Percentiles rank a stretch among this genome's conserved stretches.
These are phyloP conservation scores for Calonectria henricotiae DNA, from an alignment of 2,329 filamentous ascomycete genomes.

Conservation along the genomic window DNA sequence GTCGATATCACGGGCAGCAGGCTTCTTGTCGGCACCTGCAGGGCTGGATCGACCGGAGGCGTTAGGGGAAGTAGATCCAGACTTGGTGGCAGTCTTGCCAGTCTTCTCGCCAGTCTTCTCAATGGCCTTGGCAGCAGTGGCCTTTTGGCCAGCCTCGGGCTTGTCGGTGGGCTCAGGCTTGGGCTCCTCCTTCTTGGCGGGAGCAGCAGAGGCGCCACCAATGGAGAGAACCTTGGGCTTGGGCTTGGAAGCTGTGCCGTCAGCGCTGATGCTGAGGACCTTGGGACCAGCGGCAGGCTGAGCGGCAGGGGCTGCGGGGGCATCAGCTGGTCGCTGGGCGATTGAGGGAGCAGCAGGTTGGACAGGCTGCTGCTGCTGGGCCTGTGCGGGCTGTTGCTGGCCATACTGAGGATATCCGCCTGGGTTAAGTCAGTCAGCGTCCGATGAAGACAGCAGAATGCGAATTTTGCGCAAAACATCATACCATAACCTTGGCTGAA, in stretches of 20 bases:
- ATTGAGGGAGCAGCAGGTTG: constrained; percentile 49
- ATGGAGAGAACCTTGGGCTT: constrained; percentile 67
- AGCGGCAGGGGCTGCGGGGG: constrained; percentile 63
- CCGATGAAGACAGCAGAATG: background rate
- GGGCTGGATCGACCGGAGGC: constrained; percentile 90
- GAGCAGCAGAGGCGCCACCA: constrained; percentile 53
- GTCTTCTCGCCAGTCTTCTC: constrained; percentile 86
- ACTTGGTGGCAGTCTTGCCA: constrained; percentile 61
- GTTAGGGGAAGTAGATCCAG: constrained; percentile 83
- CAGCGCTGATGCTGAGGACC: constrained; percentile 79
- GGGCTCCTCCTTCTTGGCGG: constrained; percentile 64
- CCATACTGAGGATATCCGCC: constrained; percentile 70
- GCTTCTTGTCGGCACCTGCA: constrained; percentile 72
- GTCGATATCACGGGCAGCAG: constrained; percentile 78
- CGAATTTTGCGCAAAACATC: constrained; percentile 39
- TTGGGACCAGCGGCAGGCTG: constrained; percentile 68
- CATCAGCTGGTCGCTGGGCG: constrained; percentile 51
- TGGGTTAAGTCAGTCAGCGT: constrained; percentile 51
- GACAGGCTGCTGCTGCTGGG: constrained; percentile 63
- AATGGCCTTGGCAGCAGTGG: constrained; percentile 89
- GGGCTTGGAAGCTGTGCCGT: constrained; percentile 70
- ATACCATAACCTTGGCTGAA: constrained; percentile 66
- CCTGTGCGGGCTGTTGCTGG: constrained; percentile 61
- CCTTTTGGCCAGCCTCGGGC: constrained; percentile 84
- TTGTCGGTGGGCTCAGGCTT: constrained; percentile 67